phyloP scores from a whole-genome alignment of 2,329 filamentous ascomycete genomes.

The Ophiocordyceps camponoti-leonardi region DNA sequence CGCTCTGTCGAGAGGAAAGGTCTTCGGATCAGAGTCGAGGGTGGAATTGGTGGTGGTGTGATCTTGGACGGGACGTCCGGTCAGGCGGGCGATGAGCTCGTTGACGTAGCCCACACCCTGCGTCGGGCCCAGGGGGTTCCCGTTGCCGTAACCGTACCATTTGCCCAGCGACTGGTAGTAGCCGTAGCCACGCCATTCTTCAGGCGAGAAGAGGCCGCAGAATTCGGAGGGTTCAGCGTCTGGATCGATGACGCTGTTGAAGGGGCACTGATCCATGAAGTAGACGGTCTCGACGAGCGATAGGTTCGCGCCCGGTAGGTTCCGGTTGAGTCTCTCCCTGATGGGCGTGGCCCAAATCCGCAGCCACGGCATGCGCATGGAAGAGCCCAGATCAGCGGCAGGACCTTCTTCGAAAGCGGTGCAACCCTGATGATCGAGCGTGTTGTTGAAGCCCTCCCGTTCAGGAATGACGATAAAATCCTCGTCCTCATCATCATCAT shows the following conservation, averaged over 20 bases:
- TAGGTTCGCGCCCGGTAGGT: slow-evolving; percentile 51
- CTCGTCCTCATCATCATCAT: slow-evolving; percentile 30
- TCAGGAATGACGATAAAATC: slow-evolving; percentile 57
- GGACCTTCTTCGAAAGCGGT: slow-evolving; percentile 47
- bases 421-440: slow-evolving; percentile 60
- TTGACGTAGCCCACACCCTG: slow-evolving; percentile 81
- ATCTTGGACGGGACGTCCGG: slow-evolving; percentile 49
- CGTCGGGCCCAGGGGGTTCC: slow-evolving; percentile 63
- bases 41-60: slow-evolving; percentile 63
- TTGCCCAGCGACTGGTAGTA: slow-evolving; percentile 70
- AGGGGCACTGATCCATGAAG: slow-evolving; percentile 83
- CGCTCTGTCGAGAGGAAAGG: slow-evolving; percentile 52
- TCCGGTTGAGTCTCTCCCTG: slow-evolving; percentile 47
- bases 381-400: slow-evolving; percentile 26
- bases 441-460: slow-evolving; percentile 53
- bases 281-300: slow-evolving; percentile 43
- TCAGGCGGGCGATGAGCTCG: slow-evolving; percentile 71
- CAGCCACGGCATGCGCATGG: slow-evolving; percentile 40
- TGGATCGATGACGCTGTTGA: slow-evolving; percentile 53
- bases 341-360: slow-evolving; percentile 50
- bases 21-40: slow-evolving; percentile 45
- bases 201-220: slow-evolving; percentile 54
- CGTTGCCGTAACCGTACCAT: slow-evolving; percentile 66
- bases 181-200: slow-evolving; percentile 65
- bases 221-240: slow-evolving; percentile 43